Conservation (phyloP, 2,329 filamentous ascomycete species). For the Phialophora tarda region DNA sequence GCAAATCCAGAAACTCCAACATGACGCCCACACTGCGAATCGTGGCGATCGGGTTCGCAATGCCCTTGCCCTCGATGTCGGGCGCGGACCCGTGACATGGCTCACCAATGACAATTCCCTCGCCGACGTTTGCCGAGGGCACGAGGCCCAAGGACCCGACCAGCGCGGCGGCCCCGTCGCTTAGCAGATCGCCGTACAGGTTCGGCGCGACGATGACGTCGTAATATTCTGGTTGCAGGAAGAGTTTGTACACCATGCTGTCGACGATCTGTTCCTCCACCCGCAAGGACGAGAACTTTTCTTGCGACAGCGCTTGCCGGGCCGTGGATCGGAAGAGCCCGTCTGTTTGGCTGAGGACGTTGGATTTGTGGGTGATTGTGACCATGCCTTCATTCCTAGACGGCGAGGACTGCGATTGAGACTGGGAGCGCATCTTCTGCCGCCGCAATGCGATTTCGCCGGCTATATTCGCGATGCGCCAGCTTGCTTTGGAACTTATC, state of each 20-base stretch:
- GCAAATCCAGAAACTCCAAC: conserved; percentile 92
- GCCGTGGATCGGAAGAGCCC: conserved; percentile 88
- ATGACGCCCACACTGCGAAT: conserved; percentile 89
- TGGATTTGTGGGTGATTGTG: conserved; percentile 98
- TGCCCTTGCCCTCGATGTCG: conserved; percentile 89
- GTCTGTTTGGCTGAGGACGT: conserved; percentile 95
- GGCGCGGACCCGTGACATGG: conserved; percentile 96
- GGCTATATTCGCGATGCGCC: conserved; percentile 88
- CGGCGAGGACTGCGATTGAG: conserved; percentile 41
- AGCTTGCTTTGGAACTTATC: conserved; percentile 83
- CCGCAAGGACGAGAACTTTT: conserved; percentile 67
- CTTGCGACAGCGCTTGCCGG: conserved; percentile 70
- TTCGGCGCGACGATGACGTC: conserved; percentile 98
- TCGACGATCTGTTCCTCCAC: conserved; percentile 99
- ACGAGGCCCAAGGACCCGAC: conserved; percentile 92
- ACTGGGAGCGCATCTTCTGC: conserved; percentile 70
- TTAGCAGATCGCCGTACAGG: conserved; percentile 95
- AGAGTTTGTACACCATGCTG: conserved; percentile 99
- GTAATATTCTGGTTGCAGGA: conserved; percentile 92
- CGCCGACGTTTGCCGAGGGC: conserved; percentile 92
- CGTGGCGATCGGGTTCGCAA: conserved; percentile 96
- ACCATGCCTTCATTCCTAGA: conserved; percentile 68
- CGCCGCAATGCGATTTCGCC: conserved; percentile 90
- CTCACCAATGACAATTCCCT: conserved; percentile 94
- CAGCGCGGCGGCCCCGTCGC: conserved; percentile 90